phyloP scores from a whole-genome alignment of 192 early-diverging fungal genomes.

The Anaeromyces robustus region DNA sequence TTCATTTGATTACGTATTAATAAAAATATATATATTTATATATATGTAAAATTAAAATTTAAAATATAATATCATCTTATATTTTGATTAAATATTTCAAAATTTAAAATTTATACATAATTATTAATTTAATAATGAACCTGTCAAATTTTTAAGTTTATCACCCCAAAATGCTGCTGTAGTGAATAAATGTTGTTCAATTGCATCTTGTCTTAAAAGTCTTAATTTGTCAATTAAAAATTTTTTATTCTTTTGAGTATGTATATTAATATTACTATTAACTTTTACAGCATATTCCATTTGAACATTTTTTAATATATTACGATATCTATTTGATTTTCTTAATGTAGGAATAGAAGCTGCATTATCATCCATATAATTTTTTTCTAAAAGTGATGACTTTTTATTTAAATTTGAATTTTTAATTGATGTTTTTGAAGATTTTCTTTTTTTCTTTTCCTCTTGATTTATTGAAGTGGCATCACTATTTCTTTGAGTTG shows the following conservation, averaged over 20 bases:
- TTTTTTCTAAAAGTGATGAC: neutral
- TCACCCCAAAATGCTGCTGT: slow-evolving; percentile 53
- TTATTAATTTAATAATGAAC: slow-evolving; percentile 6
- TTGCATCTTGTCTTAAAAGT: slow-evolving; percentile 29
- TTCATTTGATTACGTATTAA: no score
- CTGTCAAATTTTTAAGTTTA: slow-evolving; percentile 38
- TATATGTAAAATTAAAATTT: no score
- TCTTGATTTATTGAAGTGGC: neutral
- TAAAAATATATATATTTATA: no score
- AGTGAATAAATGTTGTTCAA: slow-evolving; percentile 25
- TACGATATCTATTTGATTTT: neutral
- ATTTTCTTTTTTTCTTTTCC: neutral
- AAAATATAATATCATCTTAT: no score
- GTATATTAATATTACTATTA: neutral
- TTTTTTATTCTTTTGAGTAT: neutral
- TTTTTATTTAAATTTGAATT: neutral
- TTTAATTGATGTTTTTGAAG: neutral
- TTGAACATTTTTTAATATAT: neutral
- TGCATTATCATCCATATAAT: neutral
- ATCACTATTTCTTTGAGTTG: neutral
- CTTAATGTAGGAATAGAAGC: neutral
- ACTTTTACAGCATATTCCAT: neutral
- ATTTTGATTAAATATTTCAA: no score
- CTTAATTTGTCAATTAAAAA: slow-evolving; percentile 15
- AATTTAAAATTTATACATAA: no score